Evolutionary conservation across 768 basidiomycete genomes (phyloP).

Genomic region (Daedaleopsis sinensis): DNA sequence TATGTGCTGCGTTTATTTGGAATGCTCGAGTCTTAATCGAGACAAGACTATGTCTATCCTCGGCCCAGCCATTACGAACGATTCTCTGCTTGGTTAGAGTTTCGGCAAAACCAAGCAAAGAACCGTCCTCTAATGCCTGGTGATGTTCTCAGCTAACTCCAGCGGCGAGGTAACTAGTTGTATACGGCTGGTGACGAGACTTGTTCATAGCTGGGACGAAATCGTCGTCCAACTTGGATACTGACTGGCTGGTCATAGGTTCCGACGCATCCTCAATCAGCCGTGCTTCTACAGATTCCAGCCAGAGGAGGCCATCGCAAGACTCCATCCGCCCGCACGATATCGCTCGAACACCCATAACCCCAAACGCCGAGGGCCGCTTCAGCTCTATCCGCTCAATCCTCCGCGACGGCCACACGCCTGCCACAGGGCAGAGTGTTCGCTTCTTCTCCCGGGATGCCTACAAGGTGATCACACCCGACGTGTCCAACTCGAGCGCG

Average conservation of each 20-base stretch:
- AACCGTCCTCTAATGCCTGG: too few relatives aligned
- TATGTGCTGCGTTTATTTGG: neutral
- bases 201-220: too few relatives aligned
- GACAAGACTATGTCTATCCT: too few relatives aligned
- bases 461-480: conserved; percentile 67
- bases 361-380: conserved; percentile 38
- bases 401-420: conserved; percentile 68
- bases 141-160: too few relatives aligned
- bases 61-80: too few relatives aligned
- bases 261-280: conserved; percentile 27
- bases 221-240: conserved; percentile 25
- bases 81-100: too few relatives aligned
- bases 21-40: too few relatives aligned
- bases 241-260: conserved; percentile 27
- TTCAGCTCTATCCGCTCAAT: conserved; percentile 70
- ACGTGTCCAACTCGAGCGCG: conserved; percentile 49
- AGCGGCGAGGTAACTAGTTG: too few relatives aligned
- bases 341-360: conserved; percentile 33
- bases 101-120: too few relatives aligned
- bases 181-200: too few relatives aligned
- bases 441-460: conserved; percentile 77
- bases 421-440: conserved; percentile 78
- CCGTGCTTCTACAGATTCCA: conserved; percentile 33
- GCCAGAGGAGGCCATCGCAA: conserved; percentile 24
- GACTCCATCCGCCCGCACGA: conserved; percentile 30